Evolutionary conservation across 1,284 basidiomycete genomes (phyloP).

Genomic region (Fistulina hepatica): DNA sequence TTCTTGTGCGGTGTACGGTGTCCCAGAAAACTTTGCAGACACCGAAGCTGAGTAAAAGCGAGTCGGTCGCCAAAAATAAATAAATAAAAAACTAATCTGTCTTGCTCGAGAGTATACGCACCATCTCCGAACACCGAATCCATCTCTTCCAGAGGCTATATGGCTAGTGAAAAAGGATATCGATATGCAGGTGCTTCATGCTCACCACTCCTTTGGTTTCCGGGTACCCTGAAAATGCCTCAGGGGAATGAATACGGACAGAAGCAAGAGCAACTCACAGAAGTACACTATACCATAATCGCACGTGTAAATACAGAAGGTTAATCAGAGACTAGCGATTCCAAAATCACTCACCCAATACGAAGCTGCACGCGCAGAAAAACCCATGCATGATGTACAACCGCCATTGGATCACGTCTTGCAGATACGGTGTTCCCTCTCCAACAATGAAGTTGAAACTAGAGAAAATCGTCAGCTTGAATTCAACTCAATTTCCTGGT

Average conservation of each 20-base stretch:
- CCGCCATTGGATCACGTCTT: conserved; percentile 84
- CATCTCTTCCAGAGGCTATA: conserved; percentile 76
- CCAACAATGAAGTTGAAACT: conserved; percentile 88
- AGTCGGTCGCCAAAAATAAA: no score
- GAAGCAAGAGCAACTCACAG: conserved; percentile 30
- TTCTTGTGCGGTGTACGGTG: background rate
- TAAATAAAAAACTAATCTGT: no score
- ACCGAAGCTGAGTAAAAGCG: no score
- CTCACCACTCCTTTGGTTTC: conserved; percentile 75
- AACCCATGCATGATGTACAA: conserved; percentile 94
- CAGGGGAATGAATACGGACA: conserved; percentile 1
- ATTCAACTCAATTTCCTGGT: background rate
- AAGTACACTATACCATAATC: no score
- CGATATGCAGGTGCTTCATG: no score
- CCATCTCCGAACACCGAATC: conserved; percentile 74
- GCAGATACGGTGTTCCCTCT: conserved; percentile 78
- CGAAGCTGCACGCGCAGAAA: conserved; percentile 81
- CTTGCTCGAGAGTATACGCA: no score
- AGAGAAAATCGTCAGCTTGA: conserved; percentile 19
- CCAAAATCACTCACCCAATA: conserved; percentile 61
- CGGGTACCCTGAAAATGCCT: conserved; percentile 50
- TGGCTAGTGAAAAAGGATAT: no score
- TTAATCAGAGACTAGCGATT: no score
- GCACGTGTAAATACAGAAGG: no score
- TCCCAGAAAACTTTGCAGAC: background rate